phyloP scores from a whole-genome alignment of 345 rosid genomes.

The Eucalyptus marginata region DNA sequence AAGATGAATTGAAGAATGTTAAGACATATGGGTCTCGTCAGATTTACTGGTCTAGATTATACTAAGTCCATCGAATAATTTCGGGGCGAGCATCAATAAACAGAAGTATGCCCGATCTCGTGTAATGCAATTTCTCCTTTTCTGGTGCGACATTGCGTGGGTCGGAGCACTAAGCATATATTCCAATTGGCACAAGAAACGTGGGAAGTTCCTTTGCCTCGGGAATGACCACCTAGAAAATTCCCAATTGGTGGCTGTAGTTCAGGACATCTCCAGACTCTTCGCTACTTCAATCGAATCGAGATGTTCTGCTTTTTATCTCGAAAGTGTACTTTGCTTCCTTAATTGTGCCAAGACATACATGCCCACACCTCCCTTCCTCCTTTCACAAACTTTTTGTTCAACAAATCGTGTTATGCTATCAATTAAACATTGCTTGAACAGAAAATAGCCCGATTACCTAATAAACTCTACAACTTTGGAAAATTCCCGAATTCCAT shows the following conservation, averaged over 20 bases:
- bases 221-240: not conserved
- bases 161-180: not conserved
- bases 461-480: not conserved
- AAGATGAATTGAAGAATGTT: not conserved
- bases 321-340: not conserved
- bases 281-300: not conserved
- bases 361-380: not conserved
- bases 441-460: not conserved
- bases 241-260: not conserved
- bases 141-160: not conserved
- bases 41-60: not conserved
- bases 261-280: not conserved
- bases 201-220: not conserved
- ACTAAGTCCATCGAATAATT: not conserved
- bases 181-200: not conserved
- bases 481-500: not conserved
- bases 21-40: not conserved
- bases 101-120: not conserved
- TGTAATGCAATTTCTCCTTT: not conserved
- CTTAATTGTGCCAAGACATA: not conserved
- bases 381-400: not conserved
- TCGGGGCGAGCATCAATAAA: not conserved
- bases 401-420: not conserved
- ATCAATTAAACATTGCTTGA: not conserved
- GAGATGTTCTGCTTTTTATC: not conserved